Evolutionary conservation across 2,329 filamentous ascomycete genomes (phyloP).

Genomic region (Dichotomopilus funicola): DNA sequence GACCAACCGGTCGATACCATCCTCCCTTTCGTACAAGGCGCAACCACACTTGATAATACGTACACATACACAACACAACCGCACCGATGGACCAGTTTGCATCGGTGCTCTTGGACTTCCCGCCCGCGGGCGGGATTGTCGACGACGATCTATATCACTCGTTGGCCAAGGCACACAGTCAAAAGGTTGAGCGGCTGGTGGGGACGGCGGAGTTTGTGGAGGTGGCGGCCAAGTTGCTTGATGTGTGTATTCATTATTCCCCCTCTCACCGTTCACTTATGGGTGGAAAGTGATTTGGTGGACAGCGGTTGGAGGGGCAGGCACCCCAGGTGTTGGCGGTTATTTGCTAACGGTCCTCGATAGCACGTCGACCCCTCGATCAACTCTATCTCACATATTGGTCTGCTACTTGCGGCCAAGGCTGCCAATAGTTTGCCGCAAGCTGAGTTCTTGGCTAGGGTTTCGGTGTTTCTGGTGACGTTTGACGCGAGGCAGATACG

Average conservation of each 20-base stretch:
- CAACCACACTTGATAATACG: too few species aligned
- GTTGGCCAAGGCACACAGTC: slow-evolving; percentile 33
- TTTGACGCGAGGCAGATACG: slow-evolving; percentile 49
- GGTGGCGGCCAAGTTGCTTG: slow-evolving; percentile 35
- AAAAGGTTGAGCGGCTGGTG: slow-evolving; percentile 34
- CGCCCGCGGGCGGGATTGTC: slow-evolving; percentile 26
- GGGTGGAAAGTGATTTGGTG: slow-evolving; percentile 12
- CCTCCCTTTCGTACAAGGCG: too few species aligned
- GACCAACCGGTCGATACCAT: neutral
- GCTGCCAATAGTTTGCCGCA: slow-evolving; percentile 24
- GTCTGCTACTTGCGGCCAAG: slow-evolving; percentile 37
- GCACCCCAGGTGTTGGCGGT: too few species aligned
- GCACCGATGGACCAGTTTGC: slow-evolving; percentile 35
- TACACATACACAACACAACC: neutral
- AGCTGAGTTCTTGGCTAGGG: slow-evolving; percentile 34
- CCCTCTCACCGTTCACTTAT: neutral
- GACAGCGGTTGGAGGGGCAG: neutral
- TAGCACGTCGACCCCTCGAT: slow-evolving; percentile 42
- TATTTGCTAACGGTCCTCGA: neutral
- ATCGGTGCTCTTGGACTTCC: slow-evolving; percentile 38
- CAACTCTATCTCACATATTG: slow-evolving; percentile 47
- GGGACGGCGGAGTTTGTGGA: slow-evolving; percentile 26
- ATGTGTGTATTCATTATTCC: slow-evolving; percentile 28
- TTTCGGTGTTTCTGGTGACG: slow-evolving; percentile 38
- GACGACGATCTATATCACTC: slow-evolving; percentile 36